Base-by-base conservation (phyloP, 805 yeast species). In the Candida awuae region DNA sequence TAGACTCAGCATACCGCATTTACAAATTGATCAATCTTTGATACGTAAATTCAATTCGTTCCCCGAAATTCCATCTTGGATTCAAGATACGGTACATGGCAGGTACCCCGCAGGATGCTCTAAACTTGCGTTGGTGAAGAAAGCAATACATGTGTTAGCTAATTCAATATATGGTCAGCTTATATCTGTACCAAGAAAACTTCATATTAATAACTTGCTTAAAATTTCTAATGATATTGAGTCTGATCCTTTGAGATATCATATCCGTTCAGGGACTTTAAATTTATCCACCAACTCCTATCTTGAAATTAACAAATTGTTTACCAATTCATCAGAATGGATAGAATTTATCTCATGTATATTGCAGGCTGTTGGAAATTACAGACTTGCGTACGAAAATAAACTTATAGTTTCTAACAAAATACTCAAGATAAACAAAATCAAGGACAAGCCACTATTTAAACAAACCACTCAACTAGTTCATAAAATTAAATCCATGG, bases 81-180 rank as follows among this genome's bases (percentile, higher is more conserved):
- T 73, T 32, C 62, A 59, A 37, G 55, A 55, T 6, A 54, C 65
- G 29, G 63, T 71, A 1, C 59, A 58, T 40, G 66, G 60, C 17
- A 63, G 76, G 38, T 71, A 67, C 40, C 79, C 79, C 0, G 70
- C 73, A 16, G 79, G 79, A 0, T 66, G 75, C 2, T 70, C 77
- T 3, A 68, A 66, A 48, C 66, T 62, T 45, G 58, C 67, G 3
- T 48, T 72, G 21, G 53, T 68, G 13, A 63, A 67, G 28, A 69
- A 64, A 35, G 52, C 68, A 2, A 44, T 72, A 2, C 58, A 62
- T 25, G 29, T 52, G 4, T 42, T 67, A 19, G 61, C 66, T 1
- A 60, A 63, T 17, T 64, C 64, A 41, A 35, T 47, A 4, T 50
- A 61, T 46, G 64, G 76, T 4, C 53, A 50, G 26, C 42, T 71